Base-by-base conservation (phyloP, 1,284 basidiomycete species). In the Pseudozyma hubeiensis region DNA sequence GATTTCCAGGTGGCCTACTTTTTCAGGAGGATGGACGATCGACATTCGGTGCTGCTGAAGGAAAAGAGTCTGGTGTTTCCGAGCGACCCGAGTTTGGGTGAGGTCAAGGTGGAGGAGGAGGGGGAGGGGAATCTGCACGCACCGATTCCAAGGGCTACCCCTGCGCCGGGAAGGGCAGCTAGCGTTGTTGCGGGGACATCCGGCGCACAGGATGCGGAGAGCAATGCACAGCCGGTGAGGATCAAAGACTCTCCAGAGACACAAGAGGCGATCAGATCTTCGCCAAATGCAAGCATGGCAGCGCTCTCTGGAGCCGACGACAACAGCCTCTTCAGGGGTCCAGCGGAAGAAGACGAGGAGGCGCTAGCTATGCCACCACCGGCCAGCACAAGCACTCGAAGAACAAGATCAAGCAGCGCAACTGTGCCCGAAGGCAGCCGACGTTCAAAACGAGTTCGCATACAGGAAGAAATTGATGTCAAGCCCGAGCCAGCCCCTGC, bases 1-100 rank as follows among this genome's bases (percentile, higher is more conserved):
- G 79, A 79, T 56, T 85, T 80, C 46, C 81, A 82, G 29, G 78
- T 85, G 60, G 82, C 84, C 3, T 86, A 84, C 74, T 86, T 84
- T 64, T 86, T 86, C 64, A 77, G 84, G 16, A 68, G 75, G 41
- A 76, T 81, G 50, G 68, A 65, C n/a, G 72, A 82, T 43, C 62
- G 80, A 17, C 85, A 86, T 52, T 83, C 82, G 16, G 85, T 86
- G 7, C 59, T 86, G 24, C 73, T 85, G 63, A 69, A 77, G 47
- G 72, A 76, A 31, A 72, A 74, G 51, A 67, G 61, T 19, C 54
- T 72, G 17, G 45, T 67, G 10, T 70, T 75, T 33, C 73, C 72
- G 9, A 40, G 29, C 17, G 64, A 72, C 35, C 68, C 70, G 3
- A 73, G 52, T 7, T 47, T 64, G 17, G 63, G 53, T 3, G 56